phyloP scores from a whole-genome alignment of 2,329 filamentous ascomycete genomes.

The Zelopaecilomyces penicillatus region DNA sequence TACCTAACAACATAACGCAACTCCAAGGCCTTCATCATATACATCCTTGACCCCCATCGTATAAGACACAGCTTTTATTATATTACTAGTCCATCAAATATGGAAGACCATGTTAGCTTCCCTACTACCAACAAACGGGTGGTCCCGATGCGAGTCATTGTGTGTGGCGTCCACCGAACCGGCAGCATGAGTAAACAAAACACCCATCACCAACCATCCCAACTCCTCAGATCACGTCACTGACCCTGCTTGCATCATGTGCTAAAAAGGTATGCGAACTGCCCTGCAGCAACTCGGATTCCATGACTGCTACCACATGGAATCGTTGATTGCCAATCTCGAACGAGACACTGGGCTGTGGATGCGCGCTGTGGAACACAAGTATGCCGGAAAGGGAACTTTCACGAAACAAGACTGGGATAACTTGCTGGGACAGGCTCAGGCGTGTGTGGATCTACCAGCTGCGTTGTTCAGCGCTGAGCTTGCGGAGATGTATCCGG shows the following conservation, averaged over 20 bases:
- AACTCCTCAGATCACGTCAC: too few species aligned
- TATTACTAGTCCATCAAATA: too few species aligned
- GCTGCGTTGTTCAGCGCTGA: constrained; percentile 41
- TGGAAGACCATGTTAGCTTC: too few species aligned
- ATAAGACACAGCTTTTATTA: too few species aligned
- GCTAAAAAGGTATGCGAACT: constrained; percentile 22
- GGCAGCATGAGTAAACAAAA: constrained; percentile 26
- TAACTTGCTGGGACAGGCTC: constrained; percentile 34
- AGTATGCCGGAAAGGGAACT: constrained; percentile 21
- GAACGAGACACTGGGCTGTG: constrained; percentile 18
- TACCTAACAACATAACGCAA: too few species aligned
- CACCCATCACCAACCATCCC: too few species aligned
- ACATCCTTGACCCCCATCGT: too few species aligned
- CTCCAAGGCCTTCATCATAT: too few species aligned
- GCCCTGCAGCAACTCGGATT: constrained; percentile 28
- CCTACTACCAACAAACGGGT: constrained; percentile 12
- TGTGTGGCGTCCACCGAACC: constrained; percentile 30
- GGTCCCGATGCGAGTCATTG: constrained; percentile 32
- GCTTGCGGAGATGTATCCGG: constrained; percentile 24
- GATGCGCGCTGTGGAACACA: constrained; percentile 24
- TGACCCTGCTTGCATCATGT: too few species aligned
- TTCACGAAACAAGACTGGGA: constrained; percentile 36
- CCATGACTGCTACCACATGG: constrained; percentile 30
- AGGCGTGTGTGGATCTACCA: constrained; percentile 49
- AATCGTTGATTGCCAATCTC: constrained; percentile 19